Conservation (phyloP, 2,329 filamentous ascomycete genomes). For the Botrytis galanthina region DNA sequence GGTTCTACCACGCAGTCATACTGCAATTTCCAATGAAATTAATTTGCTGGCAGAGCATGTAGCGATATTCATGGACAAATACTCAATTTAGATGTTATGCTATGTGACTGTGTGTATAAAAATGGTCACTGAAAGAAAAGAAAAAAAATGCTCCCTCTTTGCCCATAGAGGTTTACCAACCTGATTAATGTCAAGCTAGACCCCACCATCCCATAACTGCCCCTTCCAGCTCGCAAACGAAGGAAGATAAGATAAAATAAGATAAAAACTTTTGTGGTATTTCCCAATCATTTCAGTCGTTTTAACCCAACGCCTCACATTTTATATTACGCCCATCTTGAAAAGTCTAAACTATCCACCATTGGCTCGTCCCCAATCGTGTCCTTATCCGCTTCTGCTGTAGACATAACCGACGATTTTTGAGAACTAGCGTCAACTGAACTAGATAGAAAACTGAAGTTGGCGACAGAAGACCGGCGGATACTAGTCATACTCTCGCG, state of each 20-base stretch:
- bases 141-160: not conserved
- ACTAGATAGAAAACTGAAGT: constrained; percentile 63
- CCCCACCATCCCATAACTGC: not conserved
- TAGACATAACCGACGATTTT: constrained; percentile 56
- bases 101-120: not conserved
- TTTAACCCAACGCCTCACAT: constrained; percentile 14
- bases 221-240: not conserved
- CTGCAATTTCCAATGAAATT: not conserved
- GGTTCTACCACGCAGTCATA: not conserved
- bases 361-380: constrained; percentile 34
- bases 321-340: constrained; percentile 37
- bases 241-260: not conserved
- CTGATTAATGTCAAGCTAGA: not conserved
- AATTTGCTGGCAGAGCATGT: not conserved
- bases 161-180: not conserved
- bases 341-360: constrained; percentile 39
- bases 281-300: constrained; percentile 20
- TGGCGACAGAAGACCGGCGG: constrained; percentile 62
- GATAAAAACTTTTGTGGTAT: constrained; percentile 34
- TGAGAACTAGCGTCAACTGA: constrained; percentile 57
- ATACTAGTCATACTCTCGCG: constrained; percentile 61
- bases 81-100: not conserved
- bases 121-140: not conserved
- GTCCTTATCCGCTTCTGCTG: constrained; percentile 53
- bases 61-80: not conserved